Evolutionary conservation across 2,329 filamentous ascomycete genomes (phyloP).

Genomic region (Tolypocladium album): DNA sequence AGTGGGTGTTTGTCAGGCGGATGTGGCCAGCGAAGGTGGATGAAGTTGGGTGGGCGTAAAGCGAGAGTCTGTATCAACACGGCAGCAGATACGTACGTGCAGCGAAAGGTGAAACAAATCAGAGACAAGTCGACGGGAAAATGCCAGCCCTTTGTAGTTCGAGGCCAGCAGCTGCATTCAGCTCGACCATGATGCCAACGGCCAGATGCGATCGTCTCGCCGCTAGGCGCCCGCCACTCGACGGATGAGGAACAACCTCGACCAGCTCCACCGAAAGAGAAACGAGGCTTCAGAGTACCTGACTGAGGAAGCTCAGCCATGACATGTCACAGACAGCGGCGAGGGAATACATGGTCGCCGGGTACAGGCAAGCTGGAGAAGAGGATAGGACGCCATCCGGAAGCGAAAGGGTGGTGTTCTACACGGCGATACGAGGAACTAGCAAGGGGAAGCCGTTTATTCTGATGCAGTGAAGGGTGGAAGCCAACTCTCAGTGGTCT

Average conservation of each 20-base stretch:
- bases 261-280: not conserved
- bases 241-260: not conserved
- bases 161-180: conserved; percentile 4
- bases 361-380: not conserved
- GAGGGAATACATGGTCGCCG: not conserved
- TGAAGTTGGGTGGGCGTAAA: conserved; percentile 5
- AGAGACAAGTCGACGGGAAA: conserved; percentile 3
- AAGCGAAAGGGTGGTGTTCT: not conserved
- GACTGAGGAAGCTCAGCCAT: not conserved
- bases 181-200: not conserved
- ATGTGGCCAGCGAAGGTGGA: conserved; percentile 6
- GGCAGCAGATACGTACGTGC: not conserved
- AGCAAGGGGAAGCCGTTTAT: not conserved
- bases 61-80: not conserved
- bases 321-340: not conserved
- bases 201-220: not conserved
- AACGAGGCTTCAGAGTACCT: not conserved
- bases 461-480: not conserved
- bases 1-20: not conserved
- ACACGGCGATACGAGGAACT: not conserved
- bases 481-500: not conserved
- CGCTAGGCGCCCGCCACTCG: not conserved
- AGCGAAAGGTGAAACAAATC: not conserved
- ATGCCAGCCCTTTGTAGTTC: conserved; percentile 7
- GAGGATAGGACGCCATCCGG: not conserved